phyloP scores from a whole-genome alignment of 768 basidiomycete species.

The Termitomyces eurrhizus region DNA sequence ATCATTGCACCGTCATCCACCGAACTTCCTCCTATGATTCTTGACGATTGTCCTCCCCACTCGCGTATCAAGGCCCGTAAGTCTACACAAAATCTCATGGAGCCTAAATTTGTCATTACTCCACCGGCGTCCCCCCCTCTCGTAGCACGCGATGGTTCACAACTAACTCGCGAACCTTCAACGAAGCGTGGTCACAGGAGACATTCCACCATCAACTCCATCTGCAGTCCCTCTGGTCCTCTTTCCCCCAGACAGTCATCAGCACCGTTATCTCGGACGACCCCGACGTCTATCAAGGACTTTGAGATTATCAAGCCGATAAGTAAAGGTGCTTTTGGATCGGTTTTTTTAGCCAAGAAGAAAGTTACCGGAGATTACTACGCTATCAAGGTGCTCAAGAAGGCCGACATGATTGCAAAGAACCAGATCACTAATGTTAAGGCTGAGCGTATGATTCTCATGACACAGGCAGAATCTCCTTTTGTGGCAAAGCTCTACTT shows the following conservation, averaged over 20 bases:
- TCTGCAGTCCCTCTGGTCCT: conserved; percentile 61
- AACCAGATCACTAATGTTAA: conserved; percentile 99
- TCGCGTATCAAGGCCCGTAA: conserved; percentile 59
- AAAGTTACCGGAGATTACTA: conserved; percentile 97
- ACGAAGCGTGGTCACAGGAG: conserved; percentile 61
- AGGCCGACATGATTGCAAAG: conserved; percentile 99
- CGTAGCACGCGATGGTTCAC: conserved; percentile 33
- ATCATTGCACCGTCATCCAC: conserved; percentile 60
- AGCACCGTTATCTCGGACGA: conserved; percentile 73
- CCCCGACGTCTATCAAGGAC: conserved; percentile 93
- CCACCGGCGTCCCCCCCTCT: conserved; percentile 76
- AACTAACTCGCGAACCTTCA: conserved; percentile 41
- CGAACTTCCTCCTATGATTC: conserved; percentile 24
- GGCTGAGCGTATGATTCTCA: conserved; percentile 98
- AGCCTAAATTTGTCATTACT: conserved; percentile 64
- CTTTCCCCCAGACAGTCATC: conserved; percentile 85
- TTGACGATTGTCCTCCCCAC: conserved; percentile 58
- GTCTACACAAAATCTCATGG: conserved; percentile 61
- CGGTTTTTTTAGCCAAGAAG: conserved; percentile 98
- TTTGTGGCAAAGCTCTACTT: conserved; percentile 98
- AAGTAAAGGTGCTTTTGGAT: conserved; percentile 97
- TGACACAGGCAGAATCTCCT: conserved; percentile 98
- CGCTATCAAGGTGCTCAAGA: conserved; percentile 99
- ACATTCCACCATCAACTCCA: conserved; percentile 65
- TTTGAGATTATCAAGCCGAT: conserved; percentile 99